These are phyloP conservation scores for Malassezia slooffiae DNA, from an alignment of 1,284 basidiomycete genomes.

Conservation along the genomic window DNA sequence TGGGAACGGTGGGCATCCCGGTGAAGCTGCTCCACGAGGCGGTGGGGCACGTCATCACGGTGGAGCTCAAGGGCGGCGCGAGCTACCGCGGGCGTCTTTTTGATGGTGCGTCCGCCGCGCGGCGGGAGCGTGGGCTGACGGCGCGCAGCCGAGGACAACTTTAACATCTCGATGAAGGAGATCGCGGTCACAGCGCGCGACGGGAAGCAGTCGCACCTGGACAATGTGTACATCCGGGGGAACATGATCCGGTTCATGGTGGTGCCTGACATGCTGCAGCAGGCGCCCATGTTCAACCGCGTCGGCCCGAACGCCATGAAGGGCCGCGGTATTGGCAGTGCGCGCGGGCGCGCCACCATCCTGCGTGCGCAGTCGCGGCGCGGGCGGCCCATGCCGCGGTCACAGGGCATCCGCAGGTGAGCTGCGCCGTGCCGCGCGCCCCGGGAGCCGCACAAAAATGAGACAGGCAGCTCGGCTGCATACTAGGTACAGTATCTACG, in stretches of 20 bases:
- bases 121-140: neutral
- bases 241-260: slow-evolving; percentile 89
- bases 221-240: slow-evolving; percentile 97
- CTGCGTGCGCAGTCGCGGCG: slow-evolving; percentile 53
- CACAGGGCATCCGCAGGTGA: slow-evolving; percentile 8
- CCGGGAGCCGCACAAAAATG: too few relatives aligned
- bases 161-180: slow-evolving; percentile 91
- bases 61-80: slow-evolving; percentile 94
- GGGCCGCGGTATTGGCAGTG: slow-evolving; percentile 95
- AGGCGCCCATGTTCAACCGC: slow-evolving; percentile 99
- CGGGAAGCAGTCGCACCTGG: slow-evolving; percentile 95
- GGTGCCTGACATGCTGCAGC: slow-evolving; percentile 97
- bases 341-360: slow-evolving; percentile 89
- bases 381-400: slow-evolving; percentile 4
- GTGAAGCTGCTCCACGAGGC: slow-evolving; percentile 51
- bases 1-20: slow-evolving; percentile 46
- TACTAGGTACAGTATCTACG: slow-evolving; percentile 17
- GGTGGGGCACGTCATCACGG: slow-evolving; percentile 88
- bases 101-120: slow-evolving; percentile 51
- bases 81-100: slow-evolving; percentile 93
- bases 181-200: slow-evolving; percentile 96
- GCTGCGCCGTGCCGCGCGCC: too few relatives aligned
- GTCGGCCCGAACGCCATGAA: slow-evolving; percentile 97
- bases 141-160: slow-evolving; percentile 82
- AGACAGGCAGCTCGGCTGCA: too few relatives aligned